A percentile compares a stretch with the other conserved stretches of the same genome.
Evolutionary conservation across 2,329 filamentous ascomycete genomes (phyloP).

Genomic region (Hypoxylon sp.): DNA sequence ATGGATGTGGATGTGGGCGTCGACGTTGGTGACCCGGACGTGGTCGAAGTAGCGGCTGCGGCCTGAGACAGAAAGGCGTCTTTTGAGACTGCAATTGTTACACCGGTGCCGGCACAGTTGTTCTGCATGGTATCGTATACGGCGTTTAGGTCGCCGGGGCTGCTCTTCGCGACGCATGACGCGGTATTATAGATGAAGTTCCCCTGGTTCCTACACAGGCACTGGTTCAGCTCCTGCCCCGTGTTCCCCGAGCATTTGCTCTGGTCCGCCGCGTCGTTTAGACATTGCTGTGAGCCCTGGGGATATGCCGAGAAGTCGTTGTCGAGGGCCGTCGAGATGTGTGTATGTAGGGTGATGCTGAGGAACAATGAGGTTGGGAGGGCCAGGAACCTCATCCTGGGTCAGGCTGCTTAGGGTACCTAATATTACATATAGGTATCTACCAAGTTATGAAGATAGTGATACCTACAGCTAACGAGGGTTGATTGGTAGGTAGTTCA

Average conservation of each 20-base stretch:
- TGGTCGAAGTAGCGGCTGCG: slow-evolving; percentile 44
- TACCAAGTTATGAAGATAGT: not conserved
- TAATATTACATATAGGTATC: not conserved
- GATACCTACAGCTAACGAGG: not conserved
- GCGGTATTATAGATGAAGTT: slow-evolving; percentile 66
- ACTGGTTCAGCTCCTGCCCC: slow-evolving; percentile 61
- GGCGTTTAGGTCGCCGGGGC: slow-evolving; percentile 56
- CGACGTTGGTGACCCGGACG: slow-evolving; percentile 35
- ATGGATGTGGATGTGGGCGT: slow-evolving; percentile 24
- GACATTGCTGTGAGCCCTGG: slow-evolving; percentile 59
- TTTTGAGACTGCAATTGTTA: slow-evolving; percentile 61
- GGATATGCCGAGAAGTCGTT: slow-evolving; percentile 64
- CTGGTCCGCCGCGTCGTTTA: slow-evolving; percentile 58
- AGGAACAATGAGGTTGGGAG: slow-evolving; percentile 48
- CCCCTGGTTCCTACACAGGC: slow-evolving; percentile 66
- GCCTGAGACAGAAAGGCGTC: slow-evolving; percentile 60
- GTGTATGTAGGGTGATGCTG: slow-evolving; percentile 51
- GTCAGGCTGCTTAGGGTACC: not conserved
- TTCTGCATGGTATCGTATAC: slow-evolving; percentile 62
- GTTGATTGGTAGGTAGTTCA: slow-evolving; percentile 1
- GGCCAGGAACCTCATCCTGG: slow-evolving; percentile 44
- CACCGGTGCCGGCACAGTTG: slow-evolving; percentile 62
- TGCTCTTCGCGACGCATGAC: slow-evolving; percentile 60
- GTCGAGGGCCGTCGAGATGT: slow-evolving; percentile 47
- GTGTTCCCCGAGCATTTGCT: slow-evolving; percentile 61